These are phyloP conservation scores for Dictyostelium purpureum DNA, from an alignment of 78 protist species.

Conservation along the genomic window DNA sequence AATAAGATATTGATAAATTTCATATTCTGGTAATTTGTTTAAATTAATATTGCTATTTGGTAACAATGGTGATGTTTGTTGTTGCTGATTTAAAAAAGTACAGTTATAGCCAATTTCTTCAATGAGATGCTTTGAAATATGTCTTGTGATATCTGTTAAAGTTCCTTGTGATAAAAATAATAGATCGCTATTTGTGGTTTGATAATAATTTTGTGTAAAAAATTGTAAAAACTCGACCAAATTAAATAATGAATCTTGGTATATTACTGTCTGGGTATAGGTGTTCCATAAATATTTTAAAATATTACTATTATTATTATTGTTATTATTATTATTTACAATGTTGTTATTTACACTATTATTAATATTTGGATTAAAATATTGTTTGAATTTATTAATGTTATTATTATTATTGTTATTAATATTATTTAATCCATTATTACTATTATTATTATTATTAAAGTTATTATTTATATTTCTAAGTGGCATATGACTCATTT, in stretches of 20 bases:
- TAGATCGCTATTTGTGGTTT: conserved; percentile 3
- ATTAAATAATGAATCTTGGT: conserved; percentile 55
- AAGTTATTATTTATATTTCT: too few relatives aligned
- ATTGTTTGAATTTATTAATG: too few relatives aligned
- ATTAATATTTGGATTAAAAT: too few relatives aligned
- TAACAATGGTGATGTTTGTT: neutral
- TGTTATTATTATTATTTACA: conserved; percentile 1
- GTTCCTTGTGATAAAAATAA: conserved; percentile 29
- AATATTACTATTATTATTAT: neutral
- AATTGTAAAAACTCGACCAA: conserved; percentile 45
- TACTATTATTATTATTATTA: too few relatives aligned
- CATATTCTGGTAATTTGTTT: neutral
- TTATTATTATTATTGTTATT: too few relatives aligned
- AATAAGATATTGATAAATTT: conserved; percentile 19
- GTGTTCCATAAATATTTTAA: conserved; percentile 29
- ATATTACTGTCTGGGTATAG: conserved; percentile 35
- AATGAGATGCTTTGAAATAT: conserved; percentile 24
- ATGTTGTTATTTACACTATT: neutral
- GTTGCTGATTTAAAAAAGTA: neutral
- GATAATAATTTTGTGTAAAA: conserved; percentile 11
- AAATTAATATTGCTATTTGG: neutral
- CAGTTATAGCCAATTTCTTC: conserved; percentile 25
- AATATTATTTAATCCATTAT: too few relatives aligned
- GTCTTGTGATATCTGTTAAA: conserved; percentile 21
- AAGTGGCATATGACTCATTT: too few relatives aligned